These are phyloP conservation scores for Parastagonospora nodorum DNA, from an alignment of 2,329 filamentous ascomycete genomes.

Conservation along the genomic window DNA sequence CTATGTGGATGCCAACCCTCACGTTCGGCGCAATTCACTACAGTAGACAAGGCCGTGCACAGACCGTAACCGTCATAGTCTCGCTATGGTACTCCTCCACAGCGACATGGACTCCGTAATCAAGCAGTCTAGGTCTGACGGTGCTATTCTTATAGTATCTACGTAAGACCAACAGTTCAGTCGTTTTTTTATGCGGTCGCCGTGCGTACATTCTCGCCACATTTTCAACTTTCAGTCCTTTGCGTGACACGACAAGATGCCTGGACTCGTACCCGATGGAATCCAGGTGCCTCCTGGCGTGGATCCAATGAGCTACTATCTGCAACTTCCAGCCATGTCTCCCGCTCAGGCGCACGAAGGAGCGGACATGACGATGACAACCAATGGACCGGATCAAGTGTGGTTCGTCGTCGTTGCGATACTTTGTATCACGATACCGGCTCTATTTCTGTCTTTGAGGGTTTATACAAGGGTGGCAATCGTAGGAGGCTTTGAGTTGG, in stretches of 20 bases:
- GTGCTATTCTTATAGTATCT: too few relatives aligned
- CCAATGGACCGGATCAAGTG: slow-evolving; percentile 24
- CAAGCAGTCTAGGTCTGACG: too few relatives aligned
- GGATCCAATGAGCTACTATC: slow-evolving; percentile 15
- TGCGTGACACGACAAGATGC: background rate
- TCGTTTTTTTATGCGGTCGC: background rate
- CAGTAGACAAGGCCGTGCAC: too few relatives aligned
- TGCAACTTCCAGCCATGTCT: slow-evolving; percentile 18
- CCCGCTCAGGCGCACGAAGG: slow-evolving; percentile 20
- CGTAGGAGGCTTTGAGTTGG: slow-evolving; percentile 25
- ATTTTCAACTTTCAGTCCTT: background rate
- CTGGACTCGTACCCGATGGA: background rate
- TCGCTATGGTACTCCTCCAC: too few relatives aligned
- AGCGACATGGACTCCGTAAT: too few relatives aligned
- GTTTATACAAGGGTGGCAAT: slow-evolving; percentile 31
- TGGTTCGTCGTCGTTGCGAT: slow-evolving; percentile 31
- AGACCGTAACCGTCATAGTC: too few relatives aligned
- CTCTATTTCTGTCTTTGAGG: slow-evolving; percentile 24
- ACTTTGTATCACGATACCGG: slow-evolving; percentile 24
- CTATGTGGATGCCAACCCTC: too few relatives aligned
- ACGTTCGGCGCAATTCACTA: too few relatives aligned
- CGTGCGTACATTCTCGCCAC: background rate
- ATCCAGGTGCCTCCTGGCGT: slow-evolving; percentile 13
- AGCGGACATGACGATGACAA: slow-evolving; percentile 26
- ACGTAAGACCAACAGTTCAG: background rate